phyloP scores from a whole-genome alignment of 352 stramenopile genomes.

The Pythium dissotocum region DNA sequence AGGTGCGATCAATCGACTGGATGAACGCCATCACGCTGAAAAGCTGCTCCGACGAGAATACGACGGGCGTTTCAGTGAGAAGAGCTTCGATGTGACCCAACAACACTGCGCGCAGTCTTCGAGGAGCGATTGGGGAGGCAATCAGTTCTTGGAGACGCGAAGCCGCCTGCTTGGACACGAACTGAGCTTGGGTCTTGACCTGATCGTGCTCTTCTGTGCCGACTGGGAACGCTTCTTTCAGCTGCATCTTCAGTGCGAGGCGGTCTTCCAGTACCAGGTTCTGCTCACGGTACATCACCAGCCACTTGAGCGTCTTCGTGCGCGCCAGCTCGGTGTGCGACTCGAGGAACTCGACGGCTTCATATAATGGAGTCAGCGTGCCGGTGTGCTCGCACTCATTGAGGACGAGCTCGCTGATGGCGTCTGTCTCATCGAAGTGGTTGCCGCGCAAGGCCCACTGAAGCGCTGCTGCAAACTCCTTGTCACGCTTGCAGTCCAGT shows the following conservation, averaged over 20 bases:
- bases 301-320: slow-evolving; percentile 55
- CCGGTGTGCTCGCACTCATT: slow-evolving; percentile 41
- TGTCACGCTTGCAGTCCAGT: slow-evolving; percentile 38
- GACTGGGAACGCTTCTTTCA: slow-evolving; percentile 26
- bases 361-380: slow-evolving; percentile 50
- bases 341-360: slow-evolving; percentile 74
- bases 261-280: slow-evolving; percentile 65
- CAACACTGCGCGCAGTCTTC: slow-evolving; percentile 42
- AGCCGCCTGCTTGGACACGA: slow-evolving; percentile 69
- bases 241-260: slow-evolving; percentile 39
- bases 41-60: slow-evolving; percentile 56
- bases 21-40: slow-evolving; percentile 68
- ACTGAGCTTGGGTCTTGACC: slow-evolving; percentile 45
- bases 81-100: slow-evolving; percentile 54
- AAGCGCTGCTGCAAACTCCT: slow-evolving; percentile 48
- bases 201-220: slow-evolving; percentile 27
- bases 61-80: slow-evolving; percentile 44
- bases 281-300: slow-evolving; percentile 72
- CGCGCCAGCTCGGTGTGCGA: slow-evolving; percentile 40
- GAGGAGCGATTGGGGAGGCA: slow-evolving; percentile 41
- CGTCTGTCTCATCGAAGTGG: slow-evolving; percentile 58
- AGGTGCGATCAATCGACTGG: slow-evolving; percentile 62
- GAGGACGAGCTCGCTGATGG: slow-evolving; percentile 56
- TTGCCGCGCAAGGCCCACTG: slow-evolving; percentile 66
- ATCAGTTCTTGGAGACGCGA: slow-evolving; percentile 59